Percentiles rank a stretch among this genome's conserved stretches.
phyloP scores from a whole-genome alignment of 805 yeast species.

The Kodamaea kakaduensis region DNA sequence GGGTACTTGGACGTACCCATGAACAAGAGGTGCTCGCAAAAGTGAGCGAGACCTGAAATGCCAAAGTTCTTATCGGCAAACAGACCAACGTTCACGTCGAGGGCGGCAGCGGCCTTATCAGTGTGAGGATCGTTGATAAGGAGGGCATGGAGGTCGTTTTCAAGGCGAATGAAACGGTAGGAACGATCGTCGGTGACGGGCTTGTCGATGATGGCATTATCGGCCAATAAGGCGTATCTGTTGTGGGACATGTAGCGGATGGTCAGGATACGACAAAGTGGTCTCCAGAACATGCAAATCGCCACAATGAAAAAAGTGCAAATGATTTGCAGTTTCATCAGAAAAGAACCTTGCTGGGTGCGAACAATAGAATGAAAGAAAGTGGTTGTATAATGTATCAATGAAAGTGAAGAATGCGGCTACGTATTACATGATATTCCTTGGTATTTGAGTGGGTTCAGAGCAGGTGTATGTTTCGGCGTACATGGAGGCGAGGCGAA shows the following conservation, averaged over 20 bases:
- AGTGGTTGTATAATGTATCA: too few species aligned
- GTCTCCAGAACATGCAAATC: conserved; percentile 2
- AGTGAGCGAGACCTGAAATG: conserved; percentile 76
- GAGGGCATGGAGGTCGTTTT: conserved; percentile 57
- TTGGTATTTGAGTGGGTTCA: too few species aligned
- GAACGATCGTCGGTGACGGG: conserved; percentile 68
- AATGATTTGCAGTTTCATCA: too few species aligned
- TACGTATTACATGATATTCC: too few species aligned
- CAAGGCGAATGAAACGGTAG: conserved; percentile 61
- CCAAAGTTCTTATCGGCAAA: conserved; percentile 58
- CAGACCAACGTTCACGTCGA: conserved; percentile 77
- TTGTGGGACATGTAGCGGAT: background rate
- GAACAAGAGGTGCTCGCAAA: conserved; percentile 60
- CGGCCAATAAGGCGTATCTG: conserved; percentile 23
- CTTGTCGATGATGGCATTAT: conserved; percentile 31
- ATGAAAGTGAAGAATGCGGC: too few species aligned
- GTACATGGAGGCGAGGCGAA: too few species aligned
- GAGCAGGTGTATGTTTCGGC: too few species aligned
- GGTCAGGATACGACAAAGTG: background rate
- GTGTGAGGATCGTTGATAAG: conserved; percentile 65
- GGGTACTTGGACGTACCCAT: conserved; percentile 81
- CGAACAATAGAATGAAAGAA: too few species aligned
- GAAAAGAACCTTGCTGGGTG: too few species aligned
- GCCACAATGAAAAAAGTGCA: too few species aligned
- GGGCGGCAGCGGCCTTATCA: conserved; percentile 73